Conservation (phyloP, 2,329 filamentous ascomycete genomes). For the Apiospora aurea region DNA sequence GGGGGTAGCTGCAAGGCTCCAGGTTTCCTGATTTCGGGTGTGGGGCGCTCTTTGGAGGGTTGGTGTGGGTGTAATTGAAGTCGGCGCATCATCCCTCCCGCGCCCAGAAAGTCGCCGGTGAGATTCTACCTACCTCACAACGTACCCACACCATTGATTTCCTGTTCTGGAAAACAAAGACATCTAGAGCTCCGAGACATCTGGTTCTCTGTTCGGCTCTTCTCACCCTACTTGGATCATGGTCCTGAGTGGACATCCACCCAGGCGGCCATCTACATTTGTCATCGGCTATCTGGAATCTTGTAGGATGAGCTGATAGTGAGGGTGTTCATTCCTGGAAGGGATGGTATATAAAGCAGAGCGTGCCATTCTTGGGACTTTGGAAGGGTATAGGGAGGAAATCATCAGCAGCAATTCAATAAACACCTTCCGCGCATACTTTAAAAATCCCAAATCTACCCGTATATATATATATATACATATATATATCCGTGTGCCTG, state of each 20-base stretch:
- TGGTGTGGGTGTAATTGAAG: not conserved
- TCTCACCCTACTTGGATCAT: not conserved
- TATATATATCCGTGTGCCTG: not conserved
- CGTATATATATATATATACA: too few species aligned
- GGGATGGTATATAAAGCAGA: not conserved
- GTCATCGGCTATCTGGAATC: not conserved
- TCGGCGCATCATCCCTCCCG: constrained; percentile 12
- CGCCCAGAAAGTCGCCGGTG: constrained; percentile 7
- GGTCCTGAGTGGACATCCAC: not conserved
- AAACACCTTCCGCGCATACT: not conserved
- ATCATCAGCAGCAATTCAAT: not conserved
- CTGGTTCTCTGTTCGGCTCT: not conserved
- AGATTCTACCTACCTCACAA: not conserved
- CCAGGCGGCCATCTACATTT: not conserved
- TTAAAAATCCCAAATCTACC: not conserved
- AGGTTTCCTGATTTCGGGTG: too few species aligned
- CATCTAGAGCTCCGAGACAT: not conserved
- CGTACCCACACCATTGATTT: not conserved
- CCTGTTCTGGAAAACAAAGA: not conserved
- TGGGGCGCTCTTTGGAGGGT: too few species aligned
- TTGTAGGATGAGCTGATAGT: not conserved
- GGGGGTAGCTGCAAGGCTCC: constrained; percentile 16
- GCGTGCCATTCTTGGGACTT: not conserved
- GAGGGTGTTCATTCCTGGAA: not conserved
- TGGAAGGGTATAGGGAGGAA: not conserved